Conservation (phyloP, 2,329 filamentous ascomycete genomes). For the Plectosphaerella sp. region DNA sequence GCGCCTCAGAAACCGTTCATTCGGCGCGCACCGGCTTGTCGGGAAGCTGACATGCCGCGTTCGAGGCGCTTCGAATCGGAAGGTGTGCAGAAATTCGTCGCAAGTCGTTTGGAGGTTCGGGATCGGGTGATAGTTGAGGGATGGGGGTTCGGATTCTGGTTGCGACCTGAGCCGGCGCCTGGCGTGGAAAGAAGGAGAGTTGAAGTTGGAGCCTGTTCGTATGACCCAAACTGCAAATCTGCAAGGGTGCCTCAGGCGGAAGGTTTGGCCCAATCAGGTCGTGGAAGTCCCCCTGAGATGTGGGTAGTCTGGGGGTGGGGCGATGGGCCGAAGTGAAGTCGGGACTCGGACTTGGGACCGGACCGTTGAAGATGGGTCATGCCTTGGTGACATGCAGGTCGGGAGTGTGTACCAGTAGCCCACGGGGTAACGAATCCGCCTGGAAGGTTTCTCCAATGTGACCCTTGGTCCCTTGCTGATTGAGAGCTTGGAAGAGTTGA, state of each 20-base stretch:
- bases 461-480: too few relatives aligned
- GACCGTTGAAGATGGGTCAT: too few relatives aligned
- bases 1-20: slow-evolving; percentile 9
- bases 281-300: not conserved
- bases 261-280: slow-evolving; percentile 6
- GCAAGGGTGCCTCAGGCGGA: slow-evolving; percentile 12
- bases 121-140: slow-evolving; percentile 2
- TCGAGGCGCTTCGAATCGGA: not conserved
- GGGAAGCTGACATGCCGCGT: slow-evolving; percentile 1
- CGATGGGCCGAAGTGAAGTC: not conserved
- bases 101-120: too few relatives aligned
- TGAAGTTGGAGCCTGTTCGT: slow-evolving; percentile 10
- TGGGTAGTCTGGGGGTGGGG: slow-evolving; percentile 1
- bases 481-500: too few relatives aligned
- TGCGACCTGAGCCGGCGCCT: slow-evolving; percentile 8
- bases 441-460: too few relatives aligned
- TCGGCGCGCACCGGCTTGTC: not conserved
- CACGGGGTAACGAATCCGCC: too few relatives aligned
- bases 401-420: too few relatives aligned
- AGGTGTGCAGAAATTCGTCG: too few relatives aligned
- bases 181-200: slow-evolving; percentile 12
- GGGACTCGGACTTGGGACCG: too few relatives aligned
- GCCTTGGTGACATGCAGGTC: too few relatives aligned
- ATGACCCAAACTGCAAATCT: slow-evolving; percentile 12
- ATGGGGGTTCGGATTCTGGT: slow-evolving; percentile 3